Percentiles rank a stretch among this genome's conserved stretches.
These are phyloP conservation scores for Coniochaeta ligniaria DNA, from an alignment of 2,329 filamentous ascomycete genomes.

Conservation along the genomic window DNA sequence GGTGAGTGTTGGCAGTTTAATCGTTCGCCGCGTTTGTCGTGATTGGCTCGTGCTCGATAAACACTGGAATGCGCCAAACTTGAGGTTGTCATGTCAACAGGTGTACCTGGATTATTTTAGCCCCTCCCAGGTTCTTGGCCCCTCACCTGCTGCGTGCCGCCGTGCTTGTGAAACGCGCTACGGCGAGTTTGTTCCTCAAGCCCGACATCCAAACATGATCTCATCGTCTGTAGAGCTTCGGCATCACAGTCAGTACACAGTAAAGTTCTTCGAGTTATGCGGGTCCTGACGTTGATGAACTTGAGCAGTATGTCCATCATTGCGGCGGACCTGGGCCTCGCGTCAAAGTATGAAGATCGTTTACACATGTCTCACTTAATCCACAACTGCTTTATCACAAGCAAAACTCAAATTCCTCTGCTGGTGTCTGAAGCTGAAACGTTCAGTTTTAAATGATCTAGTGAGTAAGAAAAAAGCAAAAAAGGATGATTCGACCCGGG, in stretches of 20 bases:
- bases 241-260: background rate
- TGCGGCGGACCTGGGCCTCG: too few species aligned
- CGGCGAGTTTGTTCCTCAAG: background rate
- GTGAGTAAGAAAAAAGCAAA: background rate
- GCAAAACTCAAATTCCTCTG: too few species aligned
- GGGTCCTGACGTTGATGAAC: too few species aligned
- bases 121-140: background rate
- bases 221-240: background rate
- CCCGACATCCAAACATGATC: too few species aligned
- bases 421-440: too few species aligned
- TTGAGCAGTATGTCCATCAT: too few species aligned
- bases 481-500: slow-evolving; percentile 4
- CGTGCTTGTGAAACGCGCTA: background rate
- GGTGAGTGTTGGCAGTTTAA: background rate
- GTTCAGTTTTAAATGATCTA: background rate
- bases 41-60: background rate
- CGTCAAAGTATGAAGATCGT: too few species aligned
- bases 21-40: background rate
- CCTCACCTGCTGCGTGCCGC: background rate
- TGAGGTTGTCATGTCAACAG: background rate
- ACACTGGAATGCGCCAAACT: background rate
- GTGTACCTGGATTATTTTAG: background rate
- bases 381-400: too few species aligned
- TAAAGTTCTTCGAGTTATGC: too few species aligned
- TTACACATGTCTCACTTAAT: too few species aligned